Evolutionary conservation across 345 rosid genomes (phyloP).

Genomic region (Corchorus olitorius): DNA sequence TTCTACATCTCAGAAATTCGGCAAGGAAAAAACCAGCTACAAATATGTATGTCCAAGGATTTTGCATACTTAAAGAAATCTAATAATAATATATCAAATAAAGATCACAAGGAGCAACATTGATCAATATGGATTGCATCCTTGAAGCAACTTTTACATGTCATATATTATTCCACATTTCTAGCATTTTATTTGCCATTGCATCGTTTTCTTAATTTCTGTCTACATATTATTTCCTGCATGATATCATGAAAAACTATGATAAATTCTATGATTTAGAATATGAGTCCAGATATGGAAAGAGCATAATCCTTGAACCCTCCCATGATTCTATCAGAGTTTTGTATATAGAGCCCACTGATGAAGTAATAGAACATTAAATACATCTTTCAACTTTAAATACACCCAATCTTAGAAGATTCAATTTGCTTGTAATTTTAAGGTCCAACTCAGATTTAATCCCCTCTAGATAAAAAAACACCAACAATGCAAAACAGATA

Average conservation of each 20-base stretch:
- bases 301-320: not conserved
- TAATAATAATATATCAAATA: not conserved
- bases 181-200: not conserved
- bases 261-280: constrained; percentile 7
- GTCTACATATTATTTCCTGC: not conserved
- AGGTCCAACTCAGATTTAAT: constrained; percentile 19
- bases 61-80: constrained; percentile 4
- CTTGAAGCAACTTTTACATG: not conserved
- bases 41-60: not conserved
- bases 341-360: not conserved
- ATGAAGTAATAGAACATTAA: not conserved
- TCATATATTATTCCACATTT: constrained; percentile 2
- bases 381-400: not conserved
- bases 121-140: not conserved
- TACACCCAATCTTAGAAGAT: constrained; percentile 1
- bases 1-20: not conserved
- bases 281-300: constrained; percentile 1
- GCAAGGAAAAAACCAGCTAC: not conserved
- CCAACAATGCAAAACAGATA: constrained; percentile 30
- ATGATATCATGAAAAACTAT: not conserved
- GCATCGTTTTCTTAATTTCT: constrained; percentile 2
- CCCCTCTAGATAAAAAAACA: constrained; percentile 18
- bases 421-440: constrained; percentile 16
- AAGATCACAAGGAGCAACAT: not conserved
- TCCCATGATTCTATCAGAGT: not conserved